Conservation (phyloP, 352 stramenopile species). For the Pythium aquatile region DNA sequence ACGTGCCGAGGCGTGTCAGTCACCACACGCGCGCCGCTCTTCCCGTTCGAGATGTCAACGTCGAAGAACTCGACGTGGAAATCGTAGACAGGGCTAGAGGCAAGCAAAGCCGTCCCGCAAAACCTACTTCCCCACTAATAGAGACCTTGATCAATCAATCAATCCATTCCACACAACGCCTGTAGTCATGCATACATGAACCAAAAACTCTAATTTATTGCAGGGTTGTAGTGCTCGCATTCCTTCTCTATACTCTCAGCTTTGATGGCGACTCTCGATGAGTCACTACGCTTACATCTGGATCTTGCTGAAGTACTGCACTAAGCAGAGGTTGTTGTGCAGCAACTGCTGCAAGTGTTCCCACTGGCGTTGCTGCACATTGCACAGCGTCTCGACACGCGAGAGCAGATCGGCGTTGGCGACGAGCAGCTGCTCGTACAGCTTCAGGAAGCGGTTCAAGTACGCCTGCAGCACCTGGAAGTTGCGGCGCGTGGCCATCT, state of each 20-base stretch:
- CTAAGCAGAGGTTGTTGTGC: constrained; percentile 85
- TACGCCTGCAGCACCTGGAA: constrained; percentile 86
- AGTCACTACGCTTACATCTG: constrained; percentile 60
- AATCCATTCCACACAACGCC: not conserved
- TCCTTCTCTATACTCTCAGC: constrained; percentile 3
- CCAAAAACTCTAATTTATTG: constrained; percentile 20
- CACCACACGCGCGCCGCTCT: constrained; percentile 56
- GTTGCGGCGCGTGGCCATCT: constrained; percentile 61
- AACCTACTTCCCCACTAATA: not conserved
- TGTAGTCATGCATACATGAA: not conserved
- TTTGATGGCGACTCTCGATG: not conserved
- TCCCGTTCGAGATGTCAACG: constrained; percentile 77
- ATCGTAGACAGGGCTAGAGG: constrained; percentile 28
- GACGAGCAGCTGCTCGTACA: constrained; percentile 77
- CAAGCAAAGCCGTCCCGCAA: not conserved
- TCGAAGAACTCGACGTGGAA: constrained; percentile 82
- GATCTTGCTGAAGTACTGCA: constrained; percentile 88
- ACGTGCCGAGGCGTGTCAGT: constrained; percentile 65
- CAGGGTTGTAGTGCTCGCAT: not conserved
- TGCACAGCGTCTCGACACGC: constrained; percentile 53
- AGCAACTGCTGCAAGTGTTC: constrained; percentile 77
- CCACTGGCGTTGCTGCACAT: constrained; percentile 73
- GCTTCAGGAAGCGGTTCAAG: constrained; percentile 84
- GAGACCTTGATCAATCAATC: not conserved
- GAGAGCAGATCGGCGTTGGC: constrained; percentile 47